Evolutionary conservation across 306 rosid genomes (phyloP), one percentile per base, ranked within the genome.

Genomic region (Acmispon strigosus): DNA sequence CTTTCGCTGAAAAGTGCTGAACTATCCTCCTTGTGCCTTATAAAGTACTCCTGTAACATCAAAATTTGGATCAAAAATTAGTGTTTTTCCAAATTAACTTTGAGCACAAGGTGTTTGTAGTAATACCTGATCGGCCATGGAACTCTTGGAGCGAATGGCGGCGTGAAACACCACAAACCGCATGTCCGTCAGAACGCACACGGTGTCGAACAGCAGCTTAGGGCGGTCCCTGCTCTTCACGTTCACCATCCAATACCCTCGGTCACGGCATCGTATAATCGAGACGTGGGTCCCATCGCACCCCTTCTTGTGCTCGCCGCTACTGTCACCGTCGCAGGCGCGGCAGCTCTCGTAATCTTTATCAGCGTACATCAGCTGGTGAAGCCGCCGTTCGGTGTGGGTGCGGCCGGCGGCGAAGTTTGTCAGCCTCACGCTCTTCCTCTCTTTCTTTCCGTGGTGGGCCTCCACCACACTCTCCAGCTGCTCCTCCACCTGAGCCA

Each of bases 121-220:
- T 2, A 22, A 36, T 77, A 90, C 96, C 93, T 91, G 97, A 70
- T 95, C 67, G 18, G 97, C 99, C 45, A 87, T 76, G 69, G 73
- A 75, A 48, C 78, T 86, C 51, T 73, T 72, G 34, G 97, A 91
- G n/a, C 84, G 69, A 55, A 95, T 86, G 44, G 89, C 90, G 4
- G 96, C 99, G 15, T 94, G 99, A 75, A 89, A 91, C 48, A 94
- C 99, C 0, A 79, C 86, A 22, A 89, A 89, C 6, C 88, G 78
- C 87, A 89, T 76, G 75, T 89, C 92, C 0, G 95, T 89, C 4
- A 95, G 80, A 0, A 87, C 96, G 12, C 96, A 95, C 2, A 95
- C 75, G 0, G 97, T 95, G 75, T 95, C 99, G 32, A 95, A 91
- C 68, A 91, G 45, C 18, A 95, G 84, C 77, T 86, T 95, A 0